Base-by-base conservation (phyloP, 176 grass and related monocot genomes). In the Cenchrus americanus region DNA sequence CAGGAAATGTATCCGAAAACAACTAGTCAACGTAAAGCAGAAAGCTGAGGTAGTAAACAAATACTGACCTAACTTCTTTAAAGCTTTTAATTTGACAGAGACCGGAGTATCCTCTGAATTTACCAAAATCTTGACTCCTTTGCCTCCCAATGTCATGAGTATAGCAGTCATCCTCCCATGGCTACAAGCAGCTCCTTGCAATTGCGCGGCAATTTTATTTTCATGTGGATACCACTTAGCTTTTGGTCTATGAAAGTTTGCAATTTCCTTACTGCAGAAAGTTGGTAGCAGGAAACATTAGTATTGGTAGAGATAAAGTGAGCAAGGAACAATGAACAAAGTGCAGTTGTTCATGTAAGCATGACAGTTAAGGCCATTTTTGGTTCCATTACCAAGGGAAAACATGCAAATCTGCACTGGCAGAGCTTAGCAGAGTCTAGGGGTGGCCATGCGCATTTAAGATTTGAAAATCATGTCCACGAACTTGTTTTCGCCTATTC, bases 161-260 rank as follows among this genome's bases (percentile, higher is more conserved):
- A 98, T 83, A 69, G 88, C 64, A 84, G 88, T 85, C 93, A 98
- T 98, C 76, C 89, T 59, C 73, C 96, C 93, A 87, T 85, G 59
- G 49, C 66, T 80, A 69, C 91, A 83, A 85, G 83, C 82, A 87
- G 51, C 23, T 83, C 91, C 87, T 92, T 89, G 87, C 34, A 90
- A 77, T 26, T 88, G 51, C 47, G 87, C 87, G 71, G 89, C 93
- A 88, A 88, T 71, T 92, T 95, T 89, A 86, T 98, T 98, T 81
- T 90, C 82, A 87, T 88, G 91, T 58, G 96, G 96, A 79, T 90
- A 95, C 96, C 96, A 98, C 74, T 94, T 90, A 76, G 89, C 89
- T 93, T 80, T 98, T 83, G 96, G 96, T 62, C 93, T 90, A 86
- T 95, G 96, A 83, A 98, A 95, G 75, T 95, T 92, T 66, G 91